Percentiles rank a stretch among this genome's conserved stretches.
These are phyloP conservation scores for Fusarium haematococcum DNA, from an alignment of 2,329 filamentous ascomycete species.

Conservation along the genomic window DNA sequence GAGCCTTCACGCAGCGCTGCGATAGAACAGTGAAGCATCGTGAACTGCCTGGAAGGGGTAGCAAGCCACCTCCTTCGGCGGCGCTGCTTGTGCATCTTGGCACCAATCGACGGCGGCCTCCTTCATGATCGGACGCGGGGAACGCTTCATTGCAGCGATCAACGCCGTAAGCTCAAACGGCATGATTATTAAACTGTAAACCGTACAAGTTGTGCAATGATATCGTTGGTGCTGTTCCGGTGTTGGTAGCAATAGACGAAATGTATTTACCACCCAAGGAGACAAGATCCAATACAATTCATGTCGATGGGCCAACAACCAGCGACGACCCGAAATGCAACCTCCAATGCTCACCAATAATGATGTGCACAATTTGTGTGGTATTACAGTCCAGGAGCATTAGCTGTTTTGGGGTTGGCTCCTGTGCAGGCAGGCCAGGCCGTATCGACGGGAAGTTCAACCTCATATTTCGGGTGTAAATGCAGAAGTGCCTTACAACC, in stretches of 20 bases:
- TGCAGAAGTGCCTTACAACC: slow-evolving; percentile 46
- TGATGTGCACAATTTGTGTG: slow-evolving; percentile 13
- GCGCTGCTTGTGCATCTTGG: slow-evolving; percentile 4
- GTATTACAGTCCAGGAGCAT: slow-evolving; percentile 14
- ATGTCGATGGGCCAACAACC: not conserved
- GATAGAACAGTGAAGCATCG: slow-evolving; percentile 7
- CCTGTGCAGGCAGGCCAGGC: slow-evolving; percentile 13
- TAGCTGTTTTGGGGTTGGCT: slow-evolving; percentile 43
- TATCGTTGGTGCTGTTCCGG: not conserved
- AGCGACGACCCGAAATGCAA: not conserved
- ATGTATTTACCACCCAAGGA: not conserved
- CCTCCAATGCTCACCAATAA: slow-evolving; percentile 14
- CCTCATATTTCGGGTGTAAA: slow-evolving; percentile 49
- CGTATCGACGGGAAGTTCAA: slow-evolving; percentile 28
- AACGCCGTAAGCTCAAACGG: slow-evolving; percentile 8
- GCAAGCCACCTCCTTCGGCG: slow-evolving; percentile 26
- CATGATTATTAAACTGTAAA: slow-evolving; percentile 8
- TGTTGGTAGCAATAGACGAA: not conserved
- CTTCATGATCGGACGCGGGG: slow-evolving; percentile 6
- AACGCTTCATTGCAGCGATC: not conserved
- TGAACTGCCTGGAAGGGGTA: slow-evolving; percentile 14
- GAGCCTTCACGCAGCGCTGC: slow-evolving; percentile 10
- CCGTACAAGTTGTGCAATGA: not conserved
- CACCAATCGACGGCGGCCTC: slow-evolving; percentile 11
- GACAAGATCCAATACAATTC: not conserved